These are phyloP conservation scores for Cryptosporidium meleagridis DNA, from an alignment of 169 alveolate genomes.

Conservation along the genomic window DNA sequence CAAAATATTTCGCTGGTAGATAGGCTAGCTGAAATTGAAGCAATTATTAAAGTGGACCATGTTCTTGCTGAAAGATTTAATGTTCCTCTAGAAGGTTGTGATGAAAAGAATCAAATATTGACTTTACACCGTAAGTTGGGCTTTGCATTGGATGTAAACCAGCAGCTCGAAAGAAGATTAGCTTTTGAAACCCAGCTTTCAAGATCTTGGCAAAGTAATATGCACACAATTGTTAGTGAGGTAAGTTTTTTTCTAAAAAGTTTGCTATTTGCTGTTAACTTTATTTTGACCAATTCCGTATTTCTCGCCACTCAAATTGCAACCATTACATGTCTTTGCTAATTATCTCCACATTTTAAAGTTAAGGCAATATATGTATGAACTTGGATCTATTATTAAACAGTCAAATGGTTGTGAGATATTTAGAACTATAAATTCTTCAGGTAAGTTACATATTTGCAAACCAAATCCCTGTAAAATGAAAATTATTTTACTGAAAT, in stretches of 20 bases:
- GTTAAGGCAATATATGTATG: slow-evolving; percentile 71
- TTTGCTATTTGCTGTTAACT: neutral
- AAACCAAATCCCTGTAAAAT: neutral
- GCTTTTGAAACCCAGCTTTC: slow-evolving; percentile 80
- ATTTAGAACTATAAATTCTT: slow-evolving; percentile 12
- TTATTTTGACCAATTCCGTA: neutral
- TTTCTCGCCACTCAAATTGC: neutral
- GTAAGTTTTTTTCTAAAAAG: slow-evolving; percentile 45
- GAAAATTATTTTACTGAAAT: neutral
- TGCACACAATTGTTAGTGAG: slow-evolving; percentile 81
- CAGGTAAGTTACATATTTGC: slow-evolving; percentile 10
- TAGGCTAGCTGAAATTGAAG: slow-evolving; percentile 69
- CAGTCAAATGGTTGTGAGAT: slow-evolving; percentile 54
- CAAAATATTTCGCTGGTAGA: slow-evolving; percentile 61
- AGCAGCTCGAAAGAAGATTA: slow-evolving; percentile 81
- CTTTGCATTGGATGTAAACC: slow-evolving; percentile 78
- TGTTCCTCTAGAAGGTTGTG: slow-evolving; percentile 67
- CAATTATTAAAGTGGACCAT: slow-evolving; percentile 70
- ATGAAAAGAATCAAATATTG: slow-evolving; percentile 61
- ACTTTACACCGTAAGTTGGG: slow-evolving; percentile 68
- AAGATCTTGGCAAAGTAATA: slow-evolving; percentile 82
- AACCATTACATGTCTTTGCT: neutral
- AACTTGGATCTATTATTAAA: slow-evolving; percentile 42
- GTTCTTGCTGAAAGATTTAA: slow-evolving; percentile 67
- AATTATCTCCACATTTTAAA: neutral